Conservation (phyloP, 2,329 filamentous ascomycete genomes). For the Trichoderma breve region DNA sequence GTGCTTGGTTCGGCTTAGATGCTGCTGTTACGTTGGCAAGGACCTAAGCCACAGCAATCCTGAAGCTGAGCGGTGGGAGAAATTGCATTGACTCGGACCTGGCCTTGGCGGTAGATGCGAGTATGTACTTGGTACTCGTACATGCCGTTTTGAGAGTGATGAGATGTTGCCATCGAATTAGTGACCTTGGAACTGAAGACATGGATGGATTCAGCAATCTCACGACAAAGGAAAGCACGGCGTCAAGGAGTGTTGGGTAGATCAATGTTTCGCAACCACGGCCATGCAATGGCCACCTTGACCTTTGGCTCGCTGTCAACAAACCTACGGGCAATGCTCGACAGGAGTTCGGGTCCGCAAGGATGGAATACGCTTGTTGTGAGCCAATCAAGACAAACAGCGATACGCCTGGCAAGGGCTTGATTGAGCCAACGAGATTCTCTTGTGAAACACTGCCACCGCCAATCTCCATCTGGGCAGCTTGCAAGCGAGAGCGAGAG, state of each 20-base stretch:
- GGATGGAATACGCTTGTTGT: neutral
- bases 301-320: neutral
- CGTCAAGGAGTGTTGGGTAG: neutral
- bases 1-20: neutral
- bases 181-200: neutral
- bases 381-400: conserved; percentile 5
- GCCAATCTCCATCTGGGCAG: neutral
- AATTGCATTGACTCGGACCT: neutral
- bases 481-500: neutral
- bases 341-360: neutral
- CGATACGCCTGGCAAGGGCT: neutral
- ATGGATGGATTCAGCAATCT: neutral
- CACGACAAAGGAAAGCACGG: neutral
- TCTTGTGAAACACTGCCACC: conserved; percentile 17
- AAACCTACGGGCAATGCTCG: conserved; percentile 3
- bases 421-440: neutral
- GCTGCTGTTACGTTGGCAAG: neutral
- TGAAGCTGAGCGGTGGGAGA: conserved; percentile 1
- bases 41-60: conserved; percentile 9
- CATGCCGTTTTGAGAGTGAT: neutral
- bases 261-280: conserved; percentile 2
- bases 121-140: neutral
- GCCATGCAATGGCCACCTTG: neutral
- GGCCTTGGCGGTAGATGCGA: neutral
- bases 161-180: neutral